Evolutionary conservation across 129 eudicot genomes (phyloP).

Genomic region (Arctium minus): DNA sequence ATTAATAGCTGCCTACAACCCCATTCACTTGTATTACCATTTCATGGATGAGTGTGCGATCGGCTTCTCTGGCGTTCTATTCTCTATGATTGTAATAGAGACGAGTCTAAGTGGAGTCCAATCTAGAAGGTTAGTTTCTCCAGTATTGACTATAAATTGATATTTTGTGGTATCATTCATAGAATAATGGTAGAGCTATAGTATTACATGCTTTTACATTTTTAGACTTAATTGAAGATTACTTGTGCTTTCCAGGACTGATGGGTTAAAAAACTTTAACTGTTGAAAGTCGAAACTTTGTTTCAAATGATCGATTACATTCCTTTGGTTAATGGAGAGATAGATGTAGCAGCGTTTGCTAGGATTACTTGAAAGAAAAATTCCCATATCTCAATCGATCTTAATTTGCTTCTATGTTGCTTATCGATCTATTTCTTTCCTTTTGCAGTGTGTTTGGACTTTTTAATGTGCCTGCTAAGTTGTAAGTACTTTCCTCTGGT

Average conservation of each 20-base stretch:
- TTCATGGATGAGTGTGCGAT: constrained; percentile 86
- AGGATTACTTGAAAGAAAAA: neutral
- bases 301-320: neutral
- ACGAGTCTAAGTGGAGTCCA: constrained; percentile 91
- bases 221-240: too few relatives aligned
- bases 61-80: constrained; percentile 93
- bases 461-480: constrained; percentile 89
- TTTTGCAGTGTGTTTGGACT: constrained; percentile 92
- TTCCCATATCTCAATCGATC: neutral
- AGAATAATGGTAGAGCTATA: neutral
- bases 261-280: too few relatives aligned
- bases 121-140: constrained; percentile 64
- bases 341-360: too few relatives aligned
- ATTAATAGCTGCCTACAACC: constrained; percentile 63
- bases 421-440: constrained; percentile 14
- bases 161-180: neutral
- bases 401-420: neutral
- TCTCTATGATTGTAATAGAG: constrained; percentile 97
- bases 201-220: neutral
- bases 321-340: neutral
- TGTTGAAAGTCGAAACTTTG: too few relatives aligned
- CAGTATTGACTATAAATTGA: neutral
- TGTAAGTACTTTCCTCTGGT: constrained; percentile 40
- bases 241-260: too few relatives aligned
- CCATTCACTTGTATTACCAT: constrained; percentile 35